Evolutionary conservation across 148 eudicot genomes (phyloP).

Genomic region (Pouteria glomerata): DNA sequence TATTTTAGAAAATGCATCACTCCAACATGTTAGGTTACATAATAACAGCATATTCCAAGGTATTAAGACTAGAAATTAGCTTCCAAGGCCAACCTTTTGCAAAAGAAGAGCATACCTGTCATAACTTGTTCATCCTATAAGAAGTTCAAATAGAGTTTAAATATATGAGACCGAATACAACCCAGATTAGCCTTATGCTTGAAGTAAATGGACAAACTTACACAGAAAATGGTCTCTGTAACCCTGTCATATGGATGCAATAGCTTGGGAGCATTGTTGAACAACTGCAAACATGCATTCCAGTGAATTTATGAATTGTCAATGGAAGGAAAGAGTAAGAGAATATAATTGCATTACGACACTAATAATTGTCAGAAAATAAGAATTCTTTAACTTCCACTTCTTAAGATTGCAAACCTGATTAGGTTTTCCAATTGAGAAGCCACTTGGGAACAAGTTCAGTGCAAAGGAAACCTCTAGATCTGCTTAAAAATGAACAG

Average conservation of each 20-base stretch:
- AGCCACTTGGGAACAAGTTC: conserved; percentile 7
- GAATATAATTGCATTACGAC: background rate
- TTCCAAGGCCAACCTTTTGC: background rate
- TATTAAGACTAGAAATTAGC: background rate
- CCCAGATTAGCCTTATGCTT: background rate
- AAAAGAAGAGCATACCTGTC: background rate
- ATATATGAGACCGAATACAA: background rate
- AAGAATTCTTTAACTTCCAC: background rate
- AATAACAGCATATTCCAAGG: background rate
- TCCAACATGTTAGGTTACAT: background rate
- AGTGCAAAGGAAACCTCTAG: conserved; percentile 13
- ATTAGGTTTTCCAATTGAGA: conserved; percentile 10
- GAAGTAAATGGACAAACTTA: background rate
- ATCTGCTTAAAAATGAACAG: background rate
- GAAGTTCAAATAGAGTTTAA: background rate
- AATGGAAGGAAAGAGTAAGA: background rate
- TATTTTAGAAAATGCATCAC: background rate
- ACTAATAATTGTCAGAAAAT: background rate
- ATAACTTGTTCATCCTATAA: background rate
- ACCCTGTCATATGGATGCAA: conserved; percentile 15
- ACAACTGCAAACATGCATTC: conserved; percentile 10
- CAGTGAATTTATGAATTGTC: background rate
- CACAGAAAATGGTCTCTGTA: conserved; percentile 9
- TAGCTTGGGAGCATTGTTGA: background rate
- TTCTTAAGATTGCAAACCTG: conserved; percentile 10